phyloP scores from a whole-genome alignment of 768 basidiomycete species.

The Lactarius sp. region DNA sequence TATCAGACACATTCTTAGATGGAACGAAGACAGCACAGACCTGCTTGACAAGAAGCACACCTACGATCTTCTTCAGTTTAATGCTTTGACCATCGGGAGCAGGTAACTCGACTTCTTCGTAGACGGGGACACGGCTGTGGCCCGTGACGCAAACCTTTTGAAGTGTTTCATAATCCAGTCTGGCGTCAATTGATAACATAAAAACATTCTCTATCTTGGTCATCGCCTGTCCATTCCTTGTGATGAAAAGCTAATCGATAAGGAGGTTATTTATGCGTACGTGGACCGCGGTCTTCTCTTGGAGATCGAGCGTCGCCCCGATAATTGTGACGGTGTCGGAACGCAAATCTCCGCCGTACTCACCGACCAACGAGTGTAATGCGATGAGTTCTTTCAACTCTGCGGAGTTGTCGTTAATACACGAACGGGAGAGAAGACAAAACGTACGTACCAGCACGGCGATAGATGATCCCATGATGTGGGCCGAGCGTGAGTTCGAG shows the following conservation, averaged over 20 bases:
- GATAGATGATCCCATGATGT: slow-evolving; percentile 89
- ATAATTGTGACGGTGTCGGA: slow-evolving; percentile 86
- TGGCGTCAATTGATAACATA: slow-evolving; percentile 83
- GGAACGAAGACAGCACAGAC: slow-evolving; percentile 26
- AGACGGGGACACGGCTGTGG: slow-evolving; percentile 28
- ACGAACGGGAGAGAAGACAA: neutral
- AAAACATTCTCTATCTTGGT: slow-evolving; percentile 75
- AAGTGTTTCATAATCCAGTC: slow-evolving; percentile 74
- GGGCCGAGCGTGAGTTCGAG: slow-evolving; percentile 72
- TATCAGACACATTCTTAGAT: neutral
- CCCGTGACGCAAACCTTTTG: slow-evolving; percentile 24
- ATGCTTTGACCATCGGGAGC: slow-evolving; percentile 32
- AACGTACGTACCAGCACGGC: slow-evolving; percentile 45
- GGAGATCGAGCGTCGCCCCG: slow-evolving; percentile 82
- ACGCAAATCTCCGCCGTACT: slow-evolving; percentile 81
- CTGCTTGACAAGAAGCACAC: slow-evolving; percentile 84
- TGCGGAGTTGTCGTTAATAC: neutral
- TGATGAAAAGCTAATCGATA: neutral
- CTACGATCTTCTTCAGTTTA: slow-evolving; percentile 77
- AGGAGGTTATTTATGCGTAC: neutral
- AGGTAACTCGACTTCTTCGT: slow-evolving; percentile 26
- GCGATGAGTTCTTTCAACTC: slow-evolving; percentile 87
- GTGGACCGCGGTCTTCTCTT: slow-evolving; percentile 75
- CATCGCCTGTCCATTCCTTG: slow-evolving; percentile 51
- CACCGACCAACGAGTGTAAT: slow-evolving; percentile 68